Conservation (phyloP, 164 flowering plant genomes). For the Stephania japonica region DNA sequence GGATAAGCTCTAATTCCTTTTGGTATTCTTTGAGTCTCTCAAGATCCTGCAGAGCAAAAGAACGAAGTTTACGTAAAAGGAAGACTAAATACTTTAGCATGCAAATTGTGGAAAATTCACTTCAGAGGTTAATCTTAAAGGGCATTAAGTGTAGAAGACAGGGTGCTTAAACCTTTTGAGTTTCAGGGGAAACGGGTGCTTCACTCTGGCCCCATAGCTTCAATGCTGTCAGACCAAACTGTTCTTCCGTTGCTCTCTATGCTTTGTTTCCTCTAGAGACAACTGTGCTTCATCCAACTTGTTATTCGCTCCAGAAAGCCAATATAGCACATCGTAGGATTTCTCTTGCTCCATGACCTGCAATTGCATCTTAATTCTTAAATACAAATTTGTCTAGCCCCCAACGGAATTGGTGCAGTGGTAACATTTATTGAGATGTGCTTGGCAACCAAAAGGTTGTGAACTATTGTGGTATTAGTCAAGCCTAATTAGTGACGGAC, state of each 20-base stretch:
- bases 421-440: too few relatives aligned
- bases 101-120: neutral
- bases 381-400: too few relatives aligned
- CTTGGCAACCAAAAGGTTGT: too few relatives aligned
- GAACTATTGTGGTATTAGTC: too few relatives aligned
- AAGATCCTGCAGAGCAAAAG: slow-evolving; percentile 14
- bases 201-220: slow-evolving; percentile 21
- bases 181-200: slow-evolving; percentile 14
- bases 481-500: too few relatives aligned
- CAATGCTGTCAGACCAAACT: slow-evolving; percentile 13
- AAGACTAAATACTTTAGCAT: neutral
- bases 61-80: too few relatives aligned
- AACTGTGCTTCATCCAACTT: slow-evolving; percentile 17
- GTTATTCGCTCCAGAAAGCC: slow-evolving; percentile 15
- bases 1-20: slow-evolving; percentile 20
- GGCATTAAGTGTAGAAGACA: neutral
- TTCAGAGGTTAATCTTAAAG: neutral
- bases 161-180: slow-evolving; percentile 15
- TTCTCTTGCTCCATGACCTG: slow-evolving; percentile 24
- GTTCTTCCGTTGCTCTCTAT: slow-evolving; percentile 14
- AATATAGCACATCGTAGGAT: slow-evolving; percentile 17
- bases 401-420: too few relatives aligned
- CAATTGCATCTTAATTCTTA: neutral
- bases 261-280: slow-evolving; percentile 13
- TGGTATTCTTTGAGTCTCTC: slow-evolving; percentile 17